Percentiles rank a stretch among this genome's conserved stretches.
phyloP scores from a whole-genome alignment of 2,329 filamentous ascomycete genomes.

The Epichloe uncinata region DNA sequence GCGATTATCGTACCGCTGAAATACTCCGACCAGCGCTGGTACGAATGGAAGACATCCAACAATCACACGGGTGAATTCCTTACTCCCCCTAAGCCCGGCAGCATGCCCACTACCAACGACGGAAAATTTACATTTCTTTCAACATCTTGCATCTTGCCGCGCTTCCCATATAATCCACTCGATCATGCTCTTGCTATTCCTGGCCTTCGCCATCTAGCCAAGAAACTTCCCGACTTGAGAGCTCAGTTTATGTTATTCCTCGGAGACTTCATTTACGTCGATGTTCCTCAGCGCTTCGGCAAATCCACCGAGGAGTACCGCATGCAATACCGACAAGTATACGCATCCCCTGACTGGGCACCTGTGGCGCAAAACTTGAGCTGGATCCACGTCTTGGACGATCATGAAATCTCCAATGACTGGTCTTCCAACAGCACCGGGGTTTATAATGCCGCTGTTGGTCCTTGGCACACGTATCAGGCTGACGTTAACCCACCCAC shows the following conservation, averaged over 20 bases:
- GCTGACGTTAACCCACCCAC: slow-evolving; percentile 68
- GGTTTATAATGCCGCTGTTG: slow-evolving; percentile 48
- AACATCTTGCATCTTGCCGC: slow-evolving; percentile 82
- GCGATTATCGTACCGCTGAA: slow-evolving; percentile 50
- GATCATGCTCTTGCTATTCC: slow-evolving; percentile 71
- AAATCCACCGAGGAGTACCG: slow-evolving; percentile 63
- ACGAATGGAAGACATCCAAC: slow-evolving; percentile 77
- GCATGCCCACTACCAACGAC: slow-evolving; percentile 42
- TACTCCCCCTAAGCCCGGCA: slow-evolving; percentile 59
- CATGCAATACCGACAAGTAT: slow-evolving; percentile 88
- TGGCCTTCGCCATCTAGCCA: slow-evolving; percentile 64
- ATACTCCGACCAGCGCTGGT: slow-evolving; percentile 57
- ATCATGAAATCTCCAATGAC: slow-evolving; percentile 93
- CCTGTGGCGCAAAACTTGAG: slow-evolving; percentile 65
- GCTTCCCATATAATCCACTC: slow-evolving; percentile 79
- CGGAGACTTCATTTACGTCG: slow-evolving; percentile 81
- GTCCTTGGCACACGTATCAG: slow-evolving; percentile 82
- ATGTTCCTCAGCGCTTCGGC: slow-evolving; percentile 73
- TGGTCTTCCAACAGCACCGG: slow-evolving; percentile 49
- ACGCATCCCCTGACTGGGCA: slow-evolving; percentile 85
- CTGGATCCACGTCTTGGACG: slow-evolving; percentile 94
- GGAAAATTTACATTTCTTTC: slow-evolving; percentile 81
- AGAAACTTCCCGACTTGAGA: slow-evolving; percentile 55
- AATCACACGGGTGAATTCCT: slow-evolving; percentile 74
- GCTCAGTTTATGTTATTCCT: slow-evolving; percentile 73